Evolutionary conservation across 169 alveolate species (phyloP).

Genomic region (Miamiensis avidus): DNA sequence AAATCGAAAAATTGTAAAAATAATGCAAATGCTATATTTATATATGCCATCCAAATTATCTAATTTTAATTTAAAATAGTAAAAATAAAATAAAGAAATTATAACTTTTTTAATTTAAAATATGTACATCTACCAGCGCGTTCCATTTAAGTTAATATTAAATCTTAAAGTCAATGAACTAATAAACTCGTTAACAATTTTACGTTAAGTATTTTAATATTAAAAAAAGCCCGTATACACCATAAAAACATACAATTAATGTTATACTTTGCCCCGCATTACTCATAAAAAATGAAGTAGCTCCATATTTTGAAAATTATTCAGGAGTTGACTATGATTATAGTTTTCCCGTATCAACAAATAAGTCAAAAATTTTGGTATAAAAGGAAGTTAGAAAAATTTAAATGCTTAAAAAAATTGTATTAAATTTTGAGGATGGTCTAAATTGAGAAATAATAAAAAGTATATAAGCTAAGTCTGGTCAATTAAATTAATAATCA

Average conservation of each 20-base stretch:
- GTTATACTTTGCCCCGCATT: constrained; percentile 10
- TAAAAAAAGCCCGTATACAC: neutral
- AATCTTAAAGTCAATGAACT: too few relatives aligned
- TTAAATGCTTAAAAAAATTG: neutral
- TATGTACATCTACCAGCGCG: too few relatives aligned
- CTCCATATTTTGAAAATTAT: neutral
- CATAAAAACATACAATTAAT: neutral
- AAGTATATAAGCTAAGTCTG: constrained; percentile 1
- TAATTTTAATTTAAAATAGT: too few relatives aligned
- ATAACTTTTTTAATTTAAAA: too few relatives aligned
- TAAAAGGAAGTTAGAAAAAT: constrained; percentile 5
- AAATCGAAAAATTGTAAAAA: too few relatives aligned
- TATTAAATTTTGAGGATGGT: neutral
- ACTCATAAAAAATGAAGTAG: neutral
- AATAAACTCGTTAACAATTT: neutral
- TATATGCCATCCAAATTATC: too few relatives aligned
- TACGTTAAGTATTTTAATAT: neutral
- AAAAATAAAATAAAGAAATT: too few relatives aligned
- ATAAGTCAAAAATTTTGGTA: constrained; percentile 2
- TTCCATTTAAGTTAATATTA: too few relatives aligned
- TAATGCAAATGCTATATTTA: too few relatives aligned
- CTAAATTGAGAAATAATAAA: neutral
- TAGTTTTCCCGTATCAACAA: neutral
- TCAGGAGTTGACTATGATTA: neutral
- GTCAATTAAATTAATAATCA: constrained; percentile 1